Evolutionary conservation across 2,329 filamentous ascomycete genomes (phyloP).

Genomic region (Cladosporium sphaerospermum): DNA sequence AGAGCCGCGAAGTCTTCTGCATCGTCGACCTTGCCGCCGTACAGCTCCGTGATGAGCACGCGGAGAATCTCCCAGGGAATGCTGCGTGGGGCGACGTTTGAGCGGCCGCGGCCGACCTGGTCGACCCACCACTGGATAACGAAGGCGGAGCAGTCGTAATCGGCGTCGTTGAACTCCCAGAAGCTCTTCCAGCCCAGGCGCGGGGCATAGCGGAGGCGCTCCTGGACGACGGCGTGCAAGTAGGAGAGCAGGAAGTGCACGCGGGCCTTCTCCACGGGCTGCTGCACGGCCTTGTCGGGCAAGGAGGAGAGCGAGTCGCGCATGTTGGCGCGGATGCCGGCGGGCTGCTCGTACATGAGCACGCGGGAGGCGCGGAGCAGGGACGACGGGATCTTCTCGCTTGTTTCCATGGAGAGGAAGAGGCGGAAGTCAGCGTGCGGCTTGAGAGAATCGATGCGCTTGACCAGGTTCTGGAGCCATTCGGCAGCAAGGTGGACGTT

Average conservation of each 20-base stretch:
- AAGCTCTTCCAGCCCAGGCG: slow-evolving; percentile 95
- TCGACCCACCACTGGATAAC: slow-evolving; percentile 96
- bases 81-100: slow-evolving; percentile 87
- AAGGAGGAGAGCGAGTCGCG: slow-evolving; percentile 87
- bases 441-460: slow-evolving; percentile 91
- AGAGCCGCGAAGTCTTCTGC: slow-evolving; percentile 75
- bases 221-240: slow-evolving; percentile 91
- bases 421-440: slow-evolving; percentile 88
- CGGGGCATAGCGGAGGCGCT: slow-evolving; percentile 88
- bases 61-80: slow-evolving; percentile 96
- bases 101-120: slow-evolving; percentile 70
- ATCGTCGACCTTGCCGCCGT: slow-evolving; percentile 95
- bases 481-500: slow-evolving; percentile 95
- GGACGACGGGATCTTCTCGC: slow-evolving; percentile 94
- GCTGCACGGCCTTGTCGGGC: slow-evolving; percentile 54
- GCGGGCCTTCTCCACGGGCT: slow-evolving; percentile 83
- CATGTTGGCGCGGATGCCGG: slow-evolving; percentile 95
- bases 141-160: slow-evolving; percentile 95
- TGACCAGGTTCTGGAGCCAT: slow-evolving; percentile 96
- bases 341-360: slow-evolving; percentile 96
- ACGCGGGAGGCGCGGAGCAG: slow-evolving; percentile 87
- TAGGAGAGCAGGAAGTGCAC: slow-evolving; percentile 89
- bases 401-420: slow-evolving; percentile 97
- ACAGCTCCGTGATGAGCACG: slow-evolving; percentile 85
- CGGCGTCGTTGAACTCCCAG: slow-evolving; percentile 99